Percentiles rank a stretch among this genome's conserved stretches.
Conservation (phyloP, 768 basidiomycete genomes). For the Boletus huronensis region DNA sequence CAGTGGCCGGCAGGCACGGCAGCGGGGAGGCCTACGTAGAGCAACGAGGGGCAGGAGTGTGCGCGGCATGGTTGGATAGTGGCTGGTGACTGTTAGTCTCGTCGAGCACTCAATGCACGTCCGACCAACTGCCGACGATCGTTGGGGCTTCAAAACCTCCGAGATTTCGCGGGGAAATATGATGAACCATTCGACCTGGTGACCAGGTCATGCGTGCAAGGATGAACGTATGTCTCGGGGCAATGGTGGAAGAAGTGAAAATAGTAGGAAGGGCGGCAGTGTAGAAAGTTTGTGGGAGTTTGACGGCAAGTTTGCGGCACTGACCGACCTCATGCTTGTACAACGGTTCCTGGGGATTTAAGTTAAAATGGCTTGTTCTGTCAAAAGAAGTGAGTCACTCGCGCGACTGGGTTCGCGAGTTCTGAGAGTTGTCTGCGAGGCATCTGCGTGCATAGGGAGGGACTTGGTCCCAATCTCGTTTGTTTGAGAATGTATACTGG, state of each 20-base stretch:
- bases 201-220: no score
- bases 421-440: no score
- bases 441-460: neutral
- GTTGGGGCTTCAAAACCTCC: neutral
- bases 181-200: neutral
- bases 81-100: neutral
- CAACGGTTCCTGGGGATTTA: neutral
- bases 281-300: neutral
- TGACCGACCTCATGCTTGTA: neutral
- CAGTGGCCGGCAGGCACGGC: neutral
- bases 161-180: neutral
- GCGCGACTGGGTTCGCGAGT: neutral
- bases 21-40: neutral
- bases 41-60: neutral
- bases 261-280: neutral
- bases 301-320: neutral
- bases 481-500: neutral
- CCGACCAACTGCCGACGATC: neutral
- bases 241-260: neutral
- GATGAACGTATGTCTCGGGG: neutral
- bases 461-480: neutral
- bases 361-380: neutral
- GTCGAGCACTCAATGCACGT: neutral
- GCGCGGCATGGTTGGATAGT: neutral
- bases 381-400: neutral